phyloP scores from a whole-genome alignment of 331 rosid genomes.

The Pyracantha coccinea region DNA sequence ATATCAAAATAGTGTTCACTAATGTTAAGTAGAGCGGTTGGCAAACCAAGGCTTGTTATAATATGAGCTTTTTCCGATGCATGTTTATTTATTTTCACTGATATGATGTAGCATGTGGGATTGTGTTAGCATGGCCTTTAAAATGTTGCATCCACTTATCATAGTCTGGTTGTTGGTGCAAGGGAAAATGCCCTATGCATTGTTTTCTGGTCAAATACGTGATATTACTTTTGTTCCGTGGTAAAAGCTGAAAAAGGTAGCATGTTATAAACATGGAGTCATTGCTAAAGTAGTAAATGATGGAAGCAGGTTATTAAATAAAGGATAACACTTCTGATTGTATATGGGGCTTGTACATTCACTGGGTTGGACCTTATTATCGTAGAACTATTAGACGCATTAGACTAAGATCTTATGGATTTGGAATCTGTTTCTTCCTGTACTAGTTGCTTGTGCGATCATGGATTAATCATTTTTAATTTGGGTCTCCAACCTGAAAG shows the following conservation, averaged over 20 bases:
- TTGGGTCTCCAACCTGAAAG: not conserved
- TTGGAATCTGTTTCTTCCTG: not conserved
- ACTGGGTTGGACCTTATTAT: no score
- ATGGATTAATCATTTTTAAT: not conserved
- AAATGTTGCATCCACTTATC: not conserved
- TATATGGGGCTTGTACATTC: no score
- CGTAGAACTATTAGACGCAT: not conserved
- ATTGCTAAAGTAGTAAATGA: no score
- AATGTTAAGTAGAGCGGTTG: not conserved
- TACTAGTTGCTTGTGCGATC: not conserved
- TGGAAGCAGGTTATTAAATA: no score
- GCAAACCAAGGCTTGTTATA: not conserved
- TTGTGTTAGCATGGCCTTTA: not conserved
- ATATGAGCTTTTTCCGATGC: not conserved
- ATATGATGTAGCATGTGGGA: not conserved
- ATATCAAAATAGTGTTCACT: not conserved
- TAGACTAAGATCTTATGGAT: not conserved
- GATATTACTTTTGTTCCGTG: no score
- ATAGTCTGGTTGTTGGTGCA: not conserved
- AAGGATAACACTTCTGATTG: no score
- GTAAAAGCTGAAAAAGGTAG: no score
- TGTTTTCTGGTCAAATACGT: not conserved
- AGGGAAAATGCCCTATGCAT: not conserved
- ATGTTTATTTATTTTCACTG: not conserved
- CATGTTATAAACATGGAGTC: no score